Percentiles rank a stretch among this genome's conserved stretches.
Conservation (phyloP, 1,284 basidiomycete species). For the Megacollybia platyphylla region DNA sequence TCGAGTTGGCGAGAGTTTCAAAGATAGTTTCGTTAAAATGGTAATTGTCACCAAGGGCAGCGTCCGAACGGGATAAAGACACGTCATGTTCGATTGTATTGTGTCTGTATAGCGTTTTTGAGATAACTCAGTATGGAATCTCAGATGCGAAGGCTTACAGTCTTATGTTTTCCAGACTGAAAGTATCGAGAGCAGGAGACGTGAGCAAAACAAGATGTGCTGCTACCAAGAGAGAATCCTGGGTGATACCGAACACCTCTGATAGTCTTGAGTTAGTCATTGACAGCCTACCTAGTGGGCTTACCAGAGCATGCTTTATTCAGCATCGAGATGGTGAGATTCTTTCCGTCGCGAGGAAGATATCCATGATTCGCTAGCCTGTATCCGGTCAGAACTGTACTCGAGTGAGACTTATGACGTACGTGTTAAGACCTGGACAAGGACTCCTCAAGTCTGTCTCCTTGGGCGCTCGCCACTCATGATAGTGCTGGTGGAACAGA, state of each 20-base stretch:
- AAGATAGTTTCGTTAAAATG: constrained; percentile 12
- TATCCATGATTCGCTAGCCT: constrained; percentile 4
- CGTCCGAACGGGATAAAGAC: constrained; percentile 10
- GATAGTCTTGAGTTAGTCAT: not conserved
- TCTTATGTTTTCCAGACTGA: constrained; percentile 4
- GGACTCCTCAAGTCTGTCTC: constrained; percentile 1
- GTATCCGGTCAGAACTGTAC: too few relatives aligned
- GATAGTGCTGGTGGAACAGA: constrained; percentile 3
- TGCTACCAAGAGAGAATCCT: constrained; percentile 1
- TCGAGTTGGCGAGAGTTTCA: constrained; percentile 10
- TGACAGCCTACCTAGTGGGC: not conserved
- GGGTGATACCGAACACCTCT: constrained; percentile 5
- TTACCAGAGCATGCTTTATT: constrained; percentile 1
- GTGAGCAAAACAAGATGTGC: constrained; percentile 1
- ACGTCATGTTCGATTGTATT: constrained; percentile 12
- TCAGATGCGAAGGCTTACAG: not conserved
- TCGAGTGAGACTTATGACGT: too few relatives aligned
- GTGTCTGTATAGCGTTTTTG: constrained; percentile 7
- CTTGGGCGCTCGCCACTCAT: not conserved
- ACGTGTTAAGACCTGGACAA: constrained; percentile 5
- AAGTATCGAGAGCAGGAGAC: constrained; percentile 1
- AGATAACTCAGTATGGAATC: not conserved
- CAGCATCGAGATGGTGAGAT: constrained; percentile 1
- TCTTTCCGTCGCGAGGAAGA: constrained; percentile 4
- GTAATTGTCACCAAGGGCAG: constrained; percentile 10